These are phyloP conservation scores for Ormosia emarginata DNA, from an alignment of 306 rosid genomes.

Conservation along the genomic window DNA sequence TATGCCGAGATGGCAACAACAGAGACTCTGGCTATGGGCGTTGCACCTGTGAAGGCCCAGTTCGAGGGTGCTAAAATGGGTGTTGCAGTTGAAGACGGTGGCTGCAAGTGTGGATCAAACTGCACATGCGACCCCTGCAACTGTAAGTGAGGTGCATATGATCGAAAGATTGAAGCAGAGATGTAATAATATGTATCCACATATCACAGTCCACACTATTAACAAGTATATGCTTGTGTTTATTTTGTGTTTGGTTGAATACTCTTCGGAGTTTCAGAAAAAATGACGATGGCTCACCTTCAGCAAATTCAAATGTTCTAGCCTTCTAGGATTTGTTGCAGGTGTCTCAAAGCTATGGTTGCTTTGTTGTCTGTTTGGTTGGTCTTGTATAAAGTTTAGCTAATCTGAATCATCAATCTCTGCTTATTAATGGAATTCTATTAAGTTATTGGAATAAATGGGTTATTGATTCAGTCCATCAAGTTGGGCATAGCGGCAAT, in stretches of 20 bases:
- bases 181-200: neutral
- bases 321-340: neutral
- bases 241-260: neutral
- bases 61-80: constrained; percentile 48
- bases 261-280: neutral
- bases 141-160: constrained; percentile 44
- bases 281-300: constrained; percentile 17
- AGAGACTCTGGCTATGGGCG: constrained; percentile 44
- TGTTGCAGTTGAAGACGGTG: constrained; percentile 35
- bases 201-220: neutral
- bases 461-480: neutral
- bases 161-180: constrained; percentile 30
- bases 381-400: neutral
- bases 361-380: constrained; percentile 5
- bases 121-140: constrained; percentile 80
- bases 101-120: constrained; percentile 72
- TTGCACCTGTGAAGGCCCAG: constrained; percentile 40
- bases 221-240: neutral
- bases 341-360: constrained; percentile 3
- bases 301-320: neutral
- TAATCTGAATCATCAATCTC: neutral
- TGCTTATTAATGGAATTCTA: neutral
- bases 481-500: neutral
- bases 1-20: constrained; percentile 33
- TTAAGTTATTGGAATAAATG: neutral